Evolutionary conservation across 352 stramenopile species (phyloP), one percentile per base, ranked within the genome.

Genomic region (Lagenidium giganteum): DNA sequence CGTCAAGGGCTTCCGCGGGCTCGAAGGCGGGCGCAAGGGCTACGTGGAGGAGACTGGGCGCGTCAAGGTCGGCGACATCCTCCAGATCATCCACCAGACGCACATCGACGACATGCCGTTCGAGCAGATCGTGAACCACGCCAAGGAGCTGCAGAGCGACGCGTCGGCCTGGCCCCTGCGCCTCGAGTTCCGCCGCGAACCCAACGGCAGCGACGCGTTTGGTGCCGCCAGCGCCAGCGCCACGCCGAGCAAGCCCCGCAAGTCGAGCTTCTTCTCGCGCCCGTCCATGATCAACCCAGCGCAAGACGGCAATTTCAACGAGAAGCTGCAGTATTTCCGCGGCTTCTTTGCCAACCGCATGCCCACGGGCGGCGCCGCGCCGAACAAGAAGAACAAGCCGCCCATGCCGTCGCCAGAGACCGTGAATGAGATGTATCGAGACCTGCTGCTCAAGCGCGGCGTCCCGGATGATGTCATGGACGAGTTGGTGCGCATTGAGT

Each of bases 341-440:
- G 80, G 80, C 17, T 93, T 93, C 42, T 93, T 90, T 43, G 71
- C 79, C 12, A 89, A 85, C 18, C 70, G 76, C 23, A 84, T 93
- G 43, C 77, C 80, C 0, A 93, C 80, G 3, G 72, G 77, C 24
- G 74, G 74, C 8, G 59, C 80, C 12, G 70, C 72, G 0, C 62
- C 70, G 2, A 90, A 87, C 37, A 49, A 64, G n/a, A 80, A 87
- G 44, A 73, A 86, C 26, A 87, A 87, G 36, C 66, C 73, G 0
- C 57, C 66, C 2, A 73, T 73, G 27, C 64, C 74, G 7, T 78
- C 71, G 38, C 57, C 59, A 25, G 80, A 86, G 12, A 87, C 72
- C 0, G 80, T 93, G n/a, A 80, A 93, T 34, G 75, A 93, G 39
- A 93, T 93, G 80, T 93, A 93, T 36, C 61, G 80, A 0, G 77